Evolutionary conservation across 148 eudicot species (phyloP).

Genomic region (Rhododendron kiyosumense): DNA sequence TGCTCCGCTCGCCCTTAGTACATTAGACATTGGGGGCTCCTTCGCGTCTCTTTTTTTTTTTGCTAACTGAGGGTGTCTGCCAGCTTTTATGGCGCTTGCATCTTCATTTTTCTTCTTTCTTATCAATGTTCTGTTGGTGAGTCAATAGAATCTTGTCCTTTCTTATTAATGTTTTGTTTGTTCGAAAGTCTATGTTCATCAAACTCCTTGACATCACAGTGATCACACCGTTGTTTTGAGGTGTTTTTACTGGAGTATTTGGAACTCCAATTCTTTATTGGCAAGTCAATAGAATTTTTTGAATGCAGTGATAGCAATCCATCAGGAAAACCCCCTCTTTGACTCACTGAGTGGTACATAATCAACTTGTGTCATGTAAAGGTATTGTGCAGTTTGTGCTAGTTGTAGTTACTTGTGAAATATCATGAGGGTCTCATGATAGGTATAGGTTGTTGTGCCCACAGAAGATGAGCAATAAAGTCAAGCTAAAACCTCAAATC

Average conservation of each 20-base stretch:
- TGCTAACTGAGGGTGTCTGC: not conserved
- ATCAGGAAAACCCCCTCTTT: not conserved
- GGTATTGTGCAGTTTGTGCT: too few relatives aligned
- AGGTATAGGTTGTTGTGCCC: not conserved
- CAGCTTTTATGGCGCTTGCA: not conserved
- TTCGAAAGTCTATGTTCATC: not conserved
- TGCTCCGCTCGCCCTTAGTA: not conserved
- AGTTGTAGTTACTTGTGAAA: too few relatives aligned
- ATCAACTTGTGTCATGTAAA: not conserved
- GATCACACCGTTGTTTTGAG: not conserved
- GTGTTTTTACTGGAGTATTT: not conserved
- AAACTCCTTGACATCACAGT: not conserved
- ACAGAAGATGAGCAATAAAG: not conserved
- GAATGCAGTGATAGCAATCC: not conserved
- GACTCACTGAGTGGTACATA: not conserved
- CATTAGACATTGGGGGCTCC: not conserved
- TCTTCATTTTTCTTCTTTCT: not conserved
- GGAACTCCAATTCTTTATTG: not conserved
- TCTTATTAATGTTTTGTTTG: not conserved
- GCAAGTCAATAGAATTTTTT: not conserved
- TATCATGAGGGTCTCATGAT: not conserved
- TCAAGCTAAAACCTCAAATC: not conserved
- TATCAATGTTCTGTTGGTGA: not conserved
- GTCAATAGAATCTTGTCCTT: not conserved
- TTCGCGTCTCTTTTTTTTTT: not conserved